Evolutionary conservation across 345 rosid genomes (phyloP), one percentile per base, ranked within the genome.

Genomic region (Boechera stricta): DNA sequence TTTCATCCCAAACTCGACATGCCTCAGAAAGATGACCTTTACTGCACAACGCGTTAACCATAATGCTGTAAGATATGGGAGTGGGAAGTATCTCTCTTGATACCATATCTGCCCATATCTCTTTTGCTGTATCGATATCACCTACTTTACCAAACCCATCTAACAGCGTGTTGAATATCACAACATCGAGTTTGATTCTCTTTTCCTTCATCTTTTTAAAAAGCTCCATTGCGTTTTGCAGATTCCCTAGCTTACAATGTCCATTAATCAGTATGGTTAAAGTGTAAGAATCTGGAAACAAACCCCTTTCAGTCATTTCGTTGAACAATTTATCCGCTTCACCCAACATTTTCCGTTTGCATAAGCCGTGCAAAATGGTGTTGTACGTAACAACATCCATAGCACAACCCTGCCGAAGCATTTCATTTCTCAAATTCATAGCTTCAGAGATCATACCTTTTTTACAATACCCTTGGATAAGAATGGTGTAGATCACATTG

Each of bases 301-400:
- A 64, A 18, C 87, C 85, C 77, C 91, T 86, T 68, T 84, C 87
- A 3, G 62, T 73, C 96, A 90, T 90, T 81, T 91, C 96, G 28
- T 67, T 71, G 51, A 87, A 87, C 75, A 91, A 82, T 15, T 81
- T 73, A 73, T 87, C 91, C 21, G 94, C 97, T 71, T 90, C 92
- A 3, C 66, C 21, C 26, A 91, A 85, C 96, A 84, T 84, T 79
- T 86, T 88, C 67, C 80, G 67, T 79, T 81, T 88, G 83, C 97
- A 91, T 53, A 93, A 66, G 44, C 98, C 98, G 38, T 91, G 83
- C 71, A 94, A 80, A 67, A 91, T 81, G 47, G 90, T 65, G 57
- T 93, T 93, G 77, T 84, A 91, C 1, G 97, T 81, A 80, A 93
- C 86, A 49, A 88, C 88, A 83, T 93, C 97, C 87, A 93, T 48